A percentile compares a stretch with the other conserved stretches of the same genome.
These are phyloP conservation scores for Aspergillus hortae DNA, from an alignment of 2,329 filamentous ascomycete species.

Conservation along the genomic window DNA sequence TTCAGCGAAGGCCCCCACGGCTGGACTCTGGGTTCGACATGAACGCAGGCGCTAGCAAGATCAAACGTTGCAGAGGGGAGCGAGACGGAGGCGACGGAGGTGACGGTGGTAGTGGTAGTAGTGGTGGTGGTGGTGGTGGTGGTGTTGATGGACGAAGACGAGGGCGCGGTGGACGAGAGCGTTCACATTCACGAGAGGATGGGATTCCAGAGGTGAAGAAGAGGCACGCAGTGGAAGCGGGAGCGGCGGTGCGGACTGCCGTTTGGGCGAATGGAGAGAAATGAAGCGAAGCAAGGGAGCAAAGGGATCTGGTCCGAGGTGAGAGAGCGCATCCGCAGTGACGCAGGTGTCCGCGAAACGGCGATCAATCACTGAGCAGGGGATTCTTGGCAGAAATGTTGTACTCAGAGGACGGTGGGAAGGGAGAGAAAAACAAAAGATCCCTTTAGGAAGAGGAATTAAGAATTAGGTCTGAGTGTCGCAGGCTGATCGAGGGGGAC, in stretches of 20 bases:
- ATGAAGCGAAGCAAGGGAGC: conserved; percentile 22
- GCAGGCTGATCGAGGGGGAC: not conserved
- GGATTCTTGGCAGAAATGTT: conserved; percentile 24
- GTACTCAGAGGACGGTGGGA: conserved; percentile 10
- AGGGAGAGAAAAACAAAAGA: not conserved
- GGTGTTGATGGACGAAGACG: conserved; percentile 3
- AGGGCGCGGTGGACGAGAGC: conserved; percentile 3
- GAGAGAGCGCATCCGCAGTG: conserved; percentile 15
- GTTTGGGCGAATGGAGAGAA: conserved; percentile 5
- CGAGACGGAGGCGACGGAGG: conserved; percentile 6
- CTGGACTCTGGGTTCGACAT: conserved; percentile 22
- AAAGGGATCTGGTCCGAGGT: conserved; percentile 22
- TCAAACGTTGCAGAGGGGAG: not conserved
- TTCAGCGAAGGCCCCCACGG: conserved; percentile 28
- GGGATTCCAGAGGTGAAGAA: conserved; percentile 14
- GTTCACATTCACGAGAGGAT: conserved; percentile 14
- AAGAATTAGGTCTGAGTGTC: not conserved
- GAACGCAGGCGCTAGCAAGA: conserved; percentile 12
- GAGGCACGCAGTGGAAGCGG: conserved; percentile 17
- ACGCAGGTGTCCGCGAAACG: conserved; percentile 25
- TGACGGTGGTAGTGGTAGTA: no score
- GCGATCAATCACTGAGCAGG: conserved; percentile 18
- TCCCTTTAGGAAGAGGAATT: no score
- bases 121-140: not conserved
- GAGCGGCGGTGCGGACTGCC: conserved; percentile 13